Evolutionary conservation across 2,329 filamentous ascomycete species (phyloP).

Genomic region (Diplodia mutila): DNA sequence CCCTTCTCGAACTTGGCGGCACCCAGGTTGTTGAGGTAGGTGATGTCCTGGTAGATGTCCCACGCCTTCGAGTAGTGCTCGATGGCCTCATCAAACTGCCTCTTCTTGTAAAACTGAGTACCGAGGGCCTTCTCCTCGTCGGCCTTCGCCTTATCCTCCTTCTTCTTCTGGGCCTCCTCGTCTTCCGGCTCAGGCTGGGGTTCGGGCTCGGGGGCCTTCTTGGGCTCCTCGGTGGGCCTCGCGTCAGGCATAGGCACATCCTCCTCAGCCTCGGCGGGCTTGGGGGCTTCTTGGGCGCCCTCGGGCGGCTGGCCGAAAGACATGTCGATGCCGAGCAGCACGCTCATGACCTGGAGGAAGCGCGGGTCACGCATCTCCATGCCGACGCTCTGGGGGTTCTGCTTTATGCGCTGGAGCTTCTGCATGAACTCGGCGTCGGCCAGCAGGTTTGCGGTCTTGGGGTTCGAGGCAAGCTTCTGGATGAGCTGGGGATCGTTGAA

Average conservation of each 20-base stretch:
- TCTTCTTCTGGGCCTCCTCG: slow-evolving; percentile 80
- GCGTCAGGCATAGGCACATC: slow-evolving; percentile 80
- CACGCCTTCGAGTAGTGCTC: slow-evolving; percentile 93
- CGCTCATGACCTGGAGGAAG: slow-evolving; percentile 92
- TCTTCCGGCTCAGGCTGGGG: slow-evolving; percentile 71
- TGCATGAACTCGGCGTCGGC: slow-evolving; percentile 86
- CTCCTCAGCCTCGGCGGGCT: slow-evolving; percentile 61
- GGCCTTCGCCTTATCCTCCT: slow-evolving; percentile 88
- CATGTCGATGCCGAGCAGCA: slow-evolving; percentile 93
- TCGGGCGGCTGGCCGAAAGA: slow-evolving; percentile 63
- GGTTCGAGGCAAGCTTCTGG: slow-evolving; percentile 89
- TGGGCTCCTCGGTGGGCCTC: slow-evolving; percentile 52
- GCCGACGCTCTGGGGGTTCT: slow-evolving; percentile 78
- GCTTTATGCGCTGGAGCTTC: slow-evolving; percentile 80
- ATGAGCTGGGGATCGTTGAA: slow-evolving; percentile 92
- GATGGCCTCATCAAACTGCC: slow-evolving; percentile 92
- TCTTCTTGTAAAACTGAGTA: slow-evolving; percentile 97
- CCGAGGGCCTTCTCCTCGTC: slow-evolving; percentile 94
- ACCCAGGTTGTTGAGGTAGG: slow-evolving; percentile 94
- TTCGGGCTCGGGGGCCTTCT: slow-evolving; percentile 62
- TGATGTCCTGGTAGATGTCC: slow-evolving; percentile 94
- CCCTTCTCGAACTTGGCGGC: slow-evolving; percentile 96
- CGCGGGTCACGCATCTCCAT: slow-evolving; percentile 86
- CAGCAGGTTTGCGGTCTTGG: slow-evolving; percentile 84
- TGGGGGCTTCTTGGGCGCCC: slow-evolving; percentile 43